Evolutionary conservation across 2,329 filamentous ascomycete genomes (phyloP).

Genomic region (Botrytis galanthina): DNA sequence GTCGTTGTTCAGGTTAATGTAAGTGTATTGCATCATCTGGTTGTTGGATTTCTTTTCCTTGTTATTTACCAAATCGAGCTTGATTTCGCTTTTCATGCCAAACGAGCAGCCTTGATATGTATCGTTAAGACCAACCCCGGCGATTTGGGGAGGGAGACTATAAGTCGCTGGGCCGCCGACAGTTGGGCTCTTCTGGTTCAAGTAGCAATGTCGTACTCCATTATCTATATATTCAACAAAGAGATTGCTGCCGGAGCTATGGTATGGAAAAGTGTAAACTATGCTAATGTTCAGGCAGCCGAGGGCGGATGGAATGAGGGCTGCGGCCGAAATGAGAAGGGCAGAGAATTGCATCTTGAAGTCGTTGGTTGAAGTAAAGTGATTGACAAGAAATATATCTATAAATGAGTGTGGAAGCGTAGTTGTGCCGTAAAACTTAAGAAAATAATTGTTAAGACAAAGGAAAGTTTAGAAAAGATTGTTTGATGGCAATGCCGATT

Average conservation of each 20-base stretch:
- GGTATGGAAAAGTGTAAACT: not conserved
- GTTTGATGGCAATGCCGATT: not conserved
- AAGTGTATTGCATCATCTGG: no score
- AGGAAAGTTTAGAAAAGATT: not conserved
- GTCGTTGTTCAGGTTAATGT: no score
- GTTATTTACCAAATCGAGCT: not conserved
- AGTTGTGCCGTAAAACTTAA: not conserved
- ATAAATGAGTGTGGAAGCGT: not conserved
- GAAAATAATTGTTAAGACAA: not conserved
- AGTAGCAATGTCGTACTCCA: not conserved
- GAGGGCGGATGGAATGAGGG: not conserved
- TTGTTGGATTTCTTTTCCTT: not conserved
- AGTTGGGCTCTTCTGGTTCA: not conserved
- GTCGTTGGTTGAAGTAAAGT: not conserved
- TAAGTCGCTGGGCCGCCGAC: no score
- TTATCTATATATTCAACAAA: not conserved
- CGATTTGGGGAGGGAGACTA: no score
- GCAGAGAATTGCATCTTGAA: conserved; percentile 6
- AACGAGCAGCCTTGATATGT: no score
- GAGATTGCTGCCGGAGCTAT: not conserved
- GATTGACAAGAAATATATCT: not conserved
- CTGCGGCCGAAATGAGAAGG: not conserved
- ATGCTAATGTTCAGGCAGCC: not conserved
- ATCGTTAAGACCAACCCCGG: no score
- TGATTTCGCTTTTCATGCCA: not conserved